Conservation (phyloP, 164 flowering plant species). For the Hamamelis virginiana region DNA sequence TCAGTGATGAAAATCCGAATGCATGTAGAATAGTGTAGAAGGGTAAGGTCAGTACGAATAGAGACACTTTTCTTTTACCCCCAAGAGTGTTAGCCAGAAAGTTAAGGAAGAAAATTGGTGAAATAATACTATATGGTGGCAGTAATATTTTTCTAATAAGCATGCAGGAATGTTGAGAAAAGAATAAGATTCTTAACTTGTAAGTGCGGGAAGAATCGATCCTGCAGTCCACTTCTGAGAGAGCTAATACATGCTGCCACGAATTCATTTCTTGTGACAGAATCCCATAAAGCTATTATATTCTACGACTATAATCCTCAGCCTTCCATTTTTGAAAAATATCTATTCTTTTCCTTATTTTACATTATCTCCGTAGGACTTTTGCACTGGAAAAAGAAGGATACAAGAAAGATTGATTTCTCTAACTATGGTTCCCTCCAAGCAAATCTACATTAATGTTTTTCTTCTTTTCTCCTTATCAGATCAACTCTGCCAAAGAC, state of each 20-base stretch:
- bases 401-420: neutral
- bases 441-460: neutral
- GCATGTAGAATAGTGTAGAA: constrained; percentile 71
- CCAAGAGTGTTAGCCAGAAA: constrained; percentile 14
- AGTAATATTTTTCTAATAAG: constrained; percentile 10
- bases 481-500: neutral
- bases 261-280: constrained; percentile 12
- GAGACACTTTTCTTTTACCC: constrained; percentile 13
- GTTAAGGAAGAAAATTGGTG: constrained; percentile 14
- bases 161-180: constrained; percentile 13
- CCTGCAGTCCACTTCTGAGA: constrained; percentile 33
- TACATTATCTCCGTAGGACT: neutral
- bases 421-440: neutral
- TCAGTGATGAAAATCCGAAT: constrained; percentile 95
- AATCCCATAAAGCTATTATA: constrained; percentile 13
- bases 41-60: constrained; percentile 1
- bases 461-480: neutral
- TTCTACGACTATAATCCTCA: neutral
- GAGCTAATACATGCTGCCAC: constrained; percentile 10
- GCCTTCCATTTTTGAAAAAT: neutral
- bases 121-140: constrained; percentile 8
- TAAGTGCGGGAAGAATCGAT: constrained; percentile 42
- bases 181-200: constrained; percentile 49
- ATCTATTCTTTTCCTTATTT: neutral
- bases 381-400: neutral